Base-by-base conservation (phyloP, 2,329 filamentous ascomycete genomes). In the Colletotrichum sp. region DNA sequence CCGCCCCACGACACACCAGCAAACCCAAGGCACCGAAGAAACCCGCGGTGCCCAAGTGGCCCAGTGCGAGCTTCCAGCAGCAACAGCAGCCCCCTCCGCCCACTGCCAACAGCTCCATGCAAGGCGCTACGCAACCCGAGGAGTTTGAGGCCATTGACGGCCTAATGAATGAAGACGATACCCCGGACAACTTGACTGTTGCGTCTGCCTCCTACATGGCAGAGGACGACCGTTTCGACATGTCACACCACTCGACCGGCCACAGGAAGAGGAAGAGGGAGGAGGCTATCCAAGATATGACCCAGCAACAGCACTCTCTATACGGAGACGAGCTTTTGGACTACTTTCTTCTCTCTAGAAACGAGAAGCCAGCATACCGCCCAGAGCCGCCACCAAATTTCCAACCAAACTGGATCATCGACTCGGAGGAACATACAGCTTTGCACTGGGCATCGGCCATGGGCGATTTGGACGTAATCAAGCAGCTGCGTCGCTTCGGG, bases 361-460 rank as follows among this genome's bases (percentile, higher is more conserved):
- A 95, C 77, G 94, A 96, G 84, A 93, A 94, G 75, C 91, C 93
- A 25, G 92, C 93, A 81, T 92, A 87, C 80, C 92, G 89, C 70
- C 96, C 96, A 2, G 92, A 95, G 77, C 96, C 96, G 4, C 97
- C 97, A 0, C 88, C 92, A 39, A 94, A 95, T 82, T 98, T 98
- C 81, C 93, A 98, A 82, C 93, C 98, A 8, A 94, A 99, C 84
- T 95, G 95, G 84, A 90, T 93, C n/a, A 98, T 99, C 78, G 97
- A 99, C 83, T 94, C 96, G 59, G 96, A 98, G 80, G 93, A 94
- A 12, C 96, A 99, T 82, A 98, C 96, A 4, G 96, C 96, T 8
- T 90, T 99, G 79, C 97, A 99, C 83, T 99, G 97, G 97, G 97
- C 96, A 22, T 96, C 95, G 69, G 95, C 97, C 29, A 99, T 99